Evolutionary conservation across 352 stramenopile genomes (phyloP).

Genomic region (Pythium periplocum): DNA sequence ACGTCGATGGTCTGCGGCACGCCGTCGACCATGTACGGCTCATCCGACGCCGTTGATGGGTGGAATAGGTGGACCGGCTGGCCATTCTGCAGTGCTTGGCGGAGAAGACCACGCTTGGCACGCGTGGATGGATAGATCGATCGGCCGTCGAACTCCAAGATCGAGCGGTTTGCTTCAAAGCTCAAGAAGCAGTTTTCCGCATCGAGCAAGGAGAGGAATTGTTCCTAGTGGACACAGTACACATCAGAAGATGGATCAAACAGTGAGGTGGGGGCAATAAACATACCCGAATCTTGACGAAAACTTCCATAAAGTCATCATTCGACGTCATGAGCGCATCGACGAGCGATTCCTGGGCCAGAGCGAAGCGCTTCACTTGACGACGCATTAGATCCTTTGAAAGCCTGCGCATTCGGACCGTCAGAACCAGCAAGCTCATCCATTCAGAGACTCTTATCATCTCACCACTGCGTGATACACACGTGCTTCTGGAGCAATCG

Average conservation of each 20-base stretch:
- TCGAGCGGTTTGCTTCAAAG: conserved; percentile 42
- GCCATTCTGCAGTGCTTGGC: conserved; percentile 21
- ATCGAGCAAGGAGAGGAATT: conserved; percentile 57
- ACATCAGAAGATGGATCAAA: no score
- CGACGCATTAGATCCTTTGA: conserved; percentile 38
- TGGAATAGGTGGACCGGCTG: conserved; percentile 31
- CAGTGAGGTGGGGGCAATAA: no score
- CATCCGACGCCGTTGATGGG: conserved; percentile 10
- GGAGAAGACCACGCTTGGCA: conserved; percentile 19
- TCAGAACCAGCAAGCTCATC: no score
- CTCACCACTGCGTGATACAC: conserved; percentile 58
- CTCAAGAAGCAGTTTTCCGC: conserved; percentile 57
- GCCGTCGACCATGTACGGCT: conserved; percentile 19
- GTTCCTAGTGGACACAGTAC: conserved; percentile 13
- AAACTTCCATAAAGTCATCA: conserved; percentile 44
- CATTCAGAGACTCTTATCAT: no score
- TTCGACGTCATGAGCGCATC: conserved; percentile 37
- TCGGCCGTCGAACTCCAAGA: conserved; percentile 59
- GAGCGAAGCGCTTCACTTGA: conserved; percentile 43
- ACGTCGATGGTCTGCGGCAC: conserved; percentile 30
- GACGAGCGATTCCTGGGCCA: conserved; percentile 44
- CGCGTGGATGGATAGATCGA: conserved; percentile 35
- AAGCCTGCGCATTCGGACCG: conserved; percentile 20
- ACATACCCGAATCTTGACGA: conserved; percentile 33
- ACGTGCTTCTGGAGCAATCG: conserved; percentile 56